Evolutionary conservation across 108 stramenopile genomes (phyloP).

Genomic region (Pseudonitzschia pungens): DNA sequence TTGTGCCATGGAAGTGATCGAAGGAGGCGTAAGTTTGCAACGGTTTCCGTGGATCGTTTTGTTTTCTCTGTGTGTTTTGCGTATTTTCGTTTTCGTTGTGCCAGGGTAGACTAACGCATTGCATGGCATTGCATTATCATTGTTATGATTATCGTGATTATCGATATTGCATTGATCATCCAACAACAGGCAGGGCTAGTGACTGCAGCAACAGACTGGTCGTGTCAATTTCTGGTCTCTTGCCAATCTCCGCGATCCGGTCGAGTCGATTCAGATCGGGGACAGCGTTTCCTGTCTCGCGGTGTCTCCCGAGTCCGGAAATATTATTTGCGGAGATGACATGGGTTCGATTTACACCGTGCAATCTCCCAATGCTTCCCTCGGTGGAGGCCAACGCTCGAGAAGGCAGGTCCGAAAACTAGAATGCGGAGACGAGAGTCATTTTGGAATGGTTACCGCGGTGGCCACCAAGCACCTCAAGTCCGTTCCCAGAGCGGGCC

Average conservation of each 20-base stretch:
- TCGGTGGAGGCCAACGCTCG: conserved; percentile 46
- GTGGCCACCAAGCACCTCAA: conserved; percentile 56
- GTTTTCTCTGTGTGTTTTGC: neutral
- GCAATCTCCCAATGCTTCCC: conserved; percentile 34
- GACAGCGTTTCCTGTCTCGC: conserved; percentile 78
- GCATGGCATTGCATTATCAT: no score
- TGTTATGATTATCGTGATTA: neutral
- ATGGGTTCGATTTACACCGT: conserved; percentile 67
- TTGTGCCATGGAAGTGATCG: conserved; percentile 56
- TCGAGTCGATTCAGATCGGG: conserved; percentile 63
- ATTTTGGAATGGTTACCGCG: conserved; percentile 81
- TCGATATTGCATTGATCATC: neutral
- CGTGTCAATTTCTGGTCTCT: conserved; percentile 82
- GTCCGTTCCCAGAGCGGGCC: conserved; percentile 41
- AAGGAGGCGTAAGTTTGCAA: conserved; percentile 76
- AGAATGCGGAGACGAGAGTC: conserved; percentile 51
- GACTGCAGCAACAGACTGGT: conserved; percentile 72
- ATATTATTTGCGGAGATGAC: conserved; percentile 78
- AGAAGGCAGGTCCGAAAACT: conserved; percentile 55
- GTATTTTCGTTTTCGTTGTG: no score
- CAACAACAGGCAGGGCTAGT: conserved; percentile 59
- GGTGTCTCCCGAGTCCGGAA: conserved; percentile 64
- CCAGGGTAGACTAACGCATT: no score
- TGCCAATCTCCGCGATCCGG: conserved; percentile 81
- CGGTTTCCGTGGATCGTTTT: neutral